Evolutionary conservation across 495 filamentous ascomycete species (phyloP), one percentile per base, ranked within the genome.

Genomic region (Clavariopsis aquatica): DNA sequence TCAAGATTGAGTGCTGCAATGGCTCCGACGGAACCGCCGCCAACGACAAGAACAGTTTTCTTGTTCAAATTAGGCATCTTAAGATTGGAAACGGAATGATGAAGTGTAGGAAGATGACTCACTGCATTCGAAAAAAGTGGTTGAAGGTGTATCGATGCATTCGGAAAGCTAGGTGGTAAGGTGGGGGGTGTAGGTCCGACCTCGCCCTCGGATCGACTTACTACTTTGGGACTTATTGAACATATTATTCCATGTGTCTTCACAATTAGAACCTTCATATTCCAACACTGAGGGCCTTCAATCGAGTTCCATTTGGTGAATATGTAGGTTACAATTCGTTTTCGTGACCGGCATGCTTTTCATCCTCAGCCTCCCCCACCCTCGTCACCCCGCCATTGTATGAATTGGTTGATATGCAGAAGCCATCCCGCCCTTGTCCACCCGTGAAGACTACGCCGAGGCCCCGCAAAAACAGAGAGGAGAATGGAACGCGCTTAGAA

Each of bases 401-500:
- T 67, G 52, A 61, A 49, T 34, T 57, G 49, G 29, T 52, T 47
- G 52, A 19, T 38, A 17, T 19, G 23, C 55, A 23, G 51, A 51
- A 56, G 45, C 58, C 24, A 41, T 49, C 55, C 57, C 36, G n/a
- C 23, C 29, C 36, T 26, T 57, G 38, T 57, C 62, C 52, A 27
- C 64, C 57, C 45, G 31, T 54, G 57, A 66, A 55, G 57, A 66
- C 64, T 66, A 61, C 64, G 64, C 64, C 64, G 57, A 66, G 52
- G 64, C 34, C 64, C 56, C 31, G 31, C 38, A 55, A 57, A 56
- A 57, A 56, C 46, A 57, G 52, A 43, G 38, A n/a, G 46, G 22
- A 64, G 52, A 61, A 62, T 55, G 43, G 69, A 64, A 71, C 26
- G 38, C 60, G 62, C 54, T 65, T 94, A 99, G 84, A 98, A 99